Conservation (phyloP, 768 basidiomycete genomes). For the Infundibulicybe gibba region DNA sequence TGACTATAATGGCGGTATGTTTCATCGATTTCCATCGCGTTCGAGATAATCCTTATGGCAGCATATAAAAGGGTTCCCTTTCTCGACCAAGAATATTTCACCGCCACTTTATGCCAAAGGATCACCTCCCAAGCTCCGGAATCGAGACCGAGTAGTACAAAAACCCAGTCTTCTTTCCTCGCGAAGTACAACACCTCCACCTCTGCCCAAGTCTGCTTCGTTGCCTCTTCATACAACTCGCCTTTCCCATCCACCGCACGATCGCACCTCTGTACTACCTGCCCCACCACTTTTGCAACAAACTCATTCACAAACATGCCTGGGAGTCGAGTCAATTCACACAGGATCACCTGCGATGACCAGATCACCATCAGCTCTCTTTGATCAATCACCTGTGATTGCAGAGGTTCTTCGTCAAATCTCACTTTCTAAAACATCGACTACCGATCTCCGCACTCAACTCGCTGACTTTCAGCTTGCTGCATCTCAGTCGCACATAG, state of each 20-base stretch:
- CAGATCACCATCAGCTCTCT: slow-evolving; percentile 37
- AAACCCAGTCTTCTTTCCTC: slow-evolving; percentile 30
- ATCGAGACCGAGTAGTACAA: slow-evolving; percentile 53
- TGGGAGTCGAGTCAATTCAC: slow-evolving; percentile 22
- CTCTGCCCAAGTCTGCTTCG: slow-evolving; percentile 78
- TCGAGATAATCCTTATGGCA: too few relatives aligned
- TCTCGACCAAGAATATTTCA: slow-evolving; percentile 44
- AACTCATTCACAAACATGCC: slow-evolving; percentile 21
- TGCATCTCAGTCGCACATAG: slow-evolving; percentile 56
- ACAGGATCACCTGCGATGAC: slow-evolving; percentile 26
- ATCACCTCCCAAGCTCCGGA: slow-evolving; percentile 53
- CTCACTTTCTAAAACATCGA: slow-evolving; percentile 51
- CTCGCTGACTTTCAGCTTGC: slow-evolving; percentile 56
- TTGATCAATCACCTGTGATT: slow-evolving; percentile 68
- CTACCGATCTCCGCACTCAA: slow-evolving; percentile 68
- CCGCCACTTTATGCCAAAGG: slow-evolving; percentile 38
- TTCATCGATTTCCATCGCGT: too few relatives aligned
- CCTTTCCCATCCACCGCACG: slow-evolving; percentile 23
- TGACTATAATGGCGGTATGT: slow-evolving; percentile 54
- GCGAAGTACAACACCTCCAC: slow-evolving; percentile 76
- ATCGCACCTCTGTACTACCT: slow-evolving; percentile 24
- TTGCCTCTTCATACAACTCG: slow-evolving; percentile 71
- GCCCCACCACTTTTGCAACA: slow-evolving; percentile 18
- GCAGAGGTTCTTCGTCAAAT: slow-evolving; percentile 78
- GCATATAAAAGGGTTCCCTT: slow-evolving; percentile 39